Base-by-base conservation (phyloP, 148 eudicot genomes). In the Chenopodium quinoa region DNA sequence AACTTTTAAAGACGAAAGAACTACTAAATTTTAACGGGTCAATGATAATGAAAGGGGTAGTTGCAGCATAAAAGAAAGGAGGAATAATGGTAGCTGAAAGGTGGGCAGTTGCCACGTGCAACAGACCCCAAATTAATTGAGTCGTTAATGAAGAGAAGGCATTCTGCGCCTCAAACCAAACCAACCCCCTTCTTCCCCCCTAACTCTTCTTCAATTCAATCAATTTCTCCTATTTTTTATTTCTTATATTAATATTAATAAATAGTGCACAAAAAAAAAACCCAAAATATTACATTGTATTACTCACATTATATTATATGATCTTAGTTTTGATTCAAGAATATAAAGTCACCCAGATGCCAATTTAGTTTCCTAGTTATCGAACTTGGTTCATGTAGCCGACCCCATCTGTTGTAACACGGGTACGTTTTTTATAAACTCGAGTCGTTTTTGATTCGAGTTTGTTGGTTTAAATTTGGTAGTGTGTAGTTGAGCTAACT, bases 401-500 rank as follows among this genome's bases (percentile, higher is more conserved):
- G 3, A 50, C 16, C 54, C 54, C 54, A 12, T 50, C 3, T 13
- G 2, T 50, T 50, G 2, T 50, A 2, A 11, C 14, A 50, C 13
- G 54, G 14, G 64, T 25, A 48, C 7, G 54, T 32, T 29, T 10
- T 44, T 73, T 1, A 17, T 72, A 2, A 40, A 20, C 44, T 37
- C 40, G 20, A n/a, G 47, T 17, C 2, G 3, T 22, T 34, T 46
- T 47, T 73, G 9, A 19, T 44, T 62, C 17, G 75, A 19, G 56
- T 72, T 83, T 48, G 50, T 16, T 32, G 58, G 70, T 72, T 72
- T 31, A 6, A 17, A 65, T 74, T 74, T 37, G 58, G 47, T 67
- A 74, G 48, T 78, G 73, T 46, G 75, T 81, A 78, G 86, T 81
- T 84, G 84, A 84, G 78, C 86, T 84, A 84, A 77, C 73, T 73